A percentile compares a stretch with the other conserved stretches of the same genome.
Evolutionary conservation across 345 rosid species (phyloP).

Genomic region (Pseudoturritis turrita): DNA sequence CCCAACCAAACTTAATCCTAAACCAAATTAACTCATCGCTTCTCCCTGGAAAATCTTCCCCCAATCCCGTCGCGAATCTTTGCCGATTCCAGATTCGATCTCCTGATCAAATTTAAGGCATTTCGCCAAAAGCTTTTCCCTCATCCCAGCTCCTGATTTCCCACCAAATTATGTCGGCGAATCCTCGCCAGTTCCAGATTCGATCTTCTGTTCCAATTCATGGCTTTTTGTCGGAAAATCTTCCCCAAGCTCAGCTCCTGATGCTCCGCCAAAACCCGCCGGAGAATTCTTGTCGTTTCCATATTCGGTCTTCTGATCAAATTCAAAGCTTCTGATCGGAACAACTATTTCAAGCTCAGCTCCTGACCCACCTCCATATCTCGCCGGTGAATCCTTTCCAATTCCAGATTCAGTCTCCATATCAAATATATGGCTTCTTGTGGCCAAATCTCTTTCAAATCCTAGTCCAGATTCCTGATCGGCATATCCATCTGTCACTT

Average conservation of each 20-base stretch:
- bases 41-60: not conserved
- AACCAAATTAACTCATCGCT: not conserved
- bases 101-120: not conserved
- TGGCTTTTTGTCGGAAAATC: not conserved
- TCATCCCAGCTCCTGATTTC: not conserved
- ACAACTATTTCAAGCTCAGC: not conserved
- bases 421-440: not conserved
- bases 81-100: not conserved
- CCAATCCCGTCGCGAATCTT: not conserved
- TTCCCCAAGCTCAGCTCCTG: no score
- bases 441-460: not conserved
- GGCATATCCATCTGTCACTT: conserved; percentile 19
- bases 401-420: not conserved
- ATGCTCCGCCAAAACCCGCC: not conserved
- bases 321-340: not conserved
- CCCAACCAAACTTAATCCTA: no score
- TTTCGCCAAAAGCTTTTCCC: not conserved
- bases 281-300: not conserved
- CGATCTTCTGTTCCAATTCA: not conserved
- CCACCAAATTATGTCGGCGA: not conserved
- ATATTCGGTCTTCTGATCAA: not conserved
- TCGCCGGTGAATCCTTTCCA: not conserved
- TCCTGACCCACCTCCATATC: not conserved
- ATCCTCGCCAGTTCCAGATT: not conserved
- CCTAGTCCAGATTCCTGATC: not conserved